Evolutionary conservation across 495 filamentous ascomycete genomes (phyloP).

Genomic region (Podospora pseudopauciseta): DNA sequence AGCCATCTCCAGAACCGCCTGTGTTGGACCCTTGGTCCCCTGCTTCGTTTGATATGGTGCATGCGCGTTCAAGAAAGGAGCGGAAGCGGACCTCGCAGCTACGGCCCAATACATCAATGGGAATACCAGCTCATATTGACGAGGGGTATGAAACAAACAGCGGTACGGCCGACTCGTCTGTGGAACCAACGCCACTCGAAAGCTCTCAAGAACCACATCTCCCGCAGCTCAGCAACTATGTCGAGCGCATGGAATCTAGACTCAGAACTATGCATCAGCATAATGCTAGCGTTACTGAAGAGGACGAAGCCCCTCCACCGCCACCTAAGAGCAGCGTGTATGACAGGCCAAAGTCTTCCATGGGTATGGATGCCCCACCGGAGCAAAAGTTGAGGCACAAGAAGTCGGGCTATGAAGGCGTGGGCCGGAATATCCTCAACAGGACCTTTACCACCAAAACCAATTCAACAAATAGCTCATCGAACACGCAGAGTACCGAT

Average conservation of each 20-base stretch:
- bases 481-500: slow-evolving; percentile 71
- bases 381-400: slow-evolving; percentile 50
- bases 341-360: slow-evolving; percentile 50
- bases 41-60: slow-evolving; percentile 71
- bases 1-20: slow-evolving; percentile 45
- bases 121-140: slow-evolving; percentile 54
- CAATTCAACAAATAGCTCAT: slow-evolving; percentile 68
- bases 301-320: slow-evolving; percentile 56
- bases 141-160: slow-evolving; percentile 53
- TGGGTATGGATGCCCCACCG: slow-evolving; percentile 32
- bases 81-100: slow-evolving; percentile 25
- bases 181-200: slow-evolving; percentile 32
- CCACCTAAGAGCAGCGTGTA: slow-evolving; percentile 56
- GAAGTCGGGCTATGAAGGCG: slow-evolving; percentile 75
- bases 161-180: slow-evolving; percentile 45
- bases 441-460: slow-evolving; percentile 86
- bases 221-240: slow-evolving; percentile 76
- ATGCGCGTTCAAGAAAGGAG: slow-evolving; percentile 40
- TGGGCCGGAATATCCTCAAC: slow-evolving; percentile 64
- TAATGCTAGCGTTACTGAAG: slow-evolving; percentile 43
- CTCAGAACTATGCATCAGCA: slow-evolving; percentile 67
- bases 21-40: slow-evolving; percentile 84
- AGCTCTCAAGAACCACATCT: slow-evolving; percentile 52
- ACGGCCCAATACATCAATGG: slow-evolving; percentile 70
- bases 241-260: slow-evolving; percentile 81